phyloP scores from a whole-genome alignment of 768 basidiomycete genomes.

The Lactarius sanguifluus region DNA sequence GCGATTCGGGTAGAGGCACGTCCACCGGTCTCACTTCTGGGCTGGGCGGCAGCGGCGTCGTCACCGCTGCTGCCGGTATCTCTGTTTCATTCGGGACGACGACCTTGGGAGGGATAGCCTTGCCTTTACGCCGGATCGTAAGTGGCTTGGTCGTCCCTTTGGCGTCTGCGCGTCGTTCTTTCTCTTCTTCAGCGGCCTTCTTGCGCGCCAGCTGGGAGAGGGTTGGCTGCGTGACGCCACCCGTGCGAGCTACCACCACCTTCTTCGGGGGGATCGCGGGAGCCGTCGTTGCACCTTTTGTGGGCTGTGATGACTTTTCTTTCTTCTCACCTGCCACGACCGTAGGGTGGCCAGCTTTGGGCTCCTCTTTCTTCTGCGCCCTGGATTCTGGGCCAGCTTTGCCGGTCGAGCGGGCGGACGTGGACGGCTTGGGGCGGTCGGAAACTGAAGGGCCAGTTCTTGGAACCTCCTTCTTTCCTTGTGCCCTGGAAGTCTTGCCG shows the following conservation, averaged over 20 bases:
- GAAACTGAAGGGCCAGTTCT: slow-evolving; percentile 4
- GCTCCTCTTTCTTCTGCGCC: slow-evolving; percentile 1
- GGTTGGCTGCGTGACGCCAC: slow-evolving; percentile 29
- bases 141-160: slow-evolving; percentile 20
- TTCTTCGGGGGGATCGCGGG: slow-evolving; percentile 11
- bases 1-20: slow-evolving; percentile 24
- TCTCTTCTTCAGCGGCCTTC: slow-evolving; percentile 26
- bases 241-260: slow-evolving; percentile 14
- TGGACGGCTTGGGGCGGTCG: slow-evolving; percentile 11
- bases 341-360: neutral
- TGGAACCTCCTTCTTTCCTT: neutral
- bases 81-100: slow-evolving; percentile 8
- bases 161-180: slow-evolving; percentile 16
- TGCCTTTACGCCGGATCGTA: neutral
- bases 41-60: slow-evolving; percentile 15
- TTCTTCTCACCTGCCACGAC: neutral
- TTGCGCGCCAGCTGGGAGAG: slow-evolving; percentile 30
- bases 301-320: slow-evolving; percentile 1
- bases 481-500: neutral
- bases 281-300: neutral
- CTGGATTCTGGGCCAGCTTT: slow-evolving; percentile 2
- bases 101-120: slow-evolving; percentile 2
- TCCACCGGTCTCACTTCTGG: slow-evolving; percentile 21
- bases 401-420: slow-evolving; percentile 12
- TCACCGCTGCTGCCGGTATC: slow-evolving; percentile 7